These are phyloP conservation scores for Neurospora sublineolata DNA, from an alignment of 495 filamentous ascomycete species.

Conservation along the genomic window DNA sequence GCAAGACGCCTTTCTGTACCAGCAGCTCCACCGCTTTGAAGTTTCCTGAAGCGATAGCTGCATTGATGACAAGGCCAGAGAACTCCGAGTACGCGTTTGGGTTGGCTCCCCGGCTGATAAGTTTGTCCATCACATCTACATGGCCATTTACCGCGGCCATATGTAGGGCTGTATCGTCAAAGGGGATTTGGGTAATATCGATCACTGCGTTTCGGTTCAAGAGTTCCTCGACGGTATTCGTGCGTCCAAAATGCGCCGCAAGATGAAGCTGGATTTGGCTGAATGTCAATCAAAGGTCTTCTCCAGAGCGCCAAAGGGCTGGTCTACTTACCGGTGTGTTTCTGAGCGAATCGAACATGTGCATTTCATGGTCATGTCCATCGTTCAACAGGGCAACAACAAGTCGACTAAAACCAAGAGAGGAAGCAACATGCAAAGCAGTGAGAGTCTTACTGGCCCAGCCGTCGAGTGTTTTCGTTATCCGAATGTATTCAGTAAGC, in stretches of 20 bases:
- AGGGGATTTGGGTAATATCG: slow-evolving; percentile 18
- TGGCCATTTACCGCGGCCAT: slow-evolving; percentile 26
- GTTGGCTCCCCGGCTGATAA: slow-evolving; percentile 19
- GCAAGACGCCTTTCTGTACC: slow-evolving; percentile 18
- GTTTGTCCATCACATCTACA: slow-evolving; percentile 23
- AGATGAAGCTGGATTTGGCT: slow-evolving; percentile 16
- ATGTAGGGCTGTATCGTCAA: slow-evolving; percentile 21
- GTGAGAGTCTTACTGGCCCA: not conserved
- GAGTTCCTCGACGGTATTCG: slow-evolving; percentile 24
- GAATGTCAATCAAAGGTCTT: not conserved
- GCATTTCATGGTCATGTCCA: slow-evolving; percentile 19
- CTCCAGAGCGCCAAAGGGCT: not conserved
- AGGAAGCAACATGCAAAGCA: not conserved
- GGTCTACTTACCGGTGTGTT: not conserved
- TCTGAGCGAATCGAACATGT: slow-evolving; percentile 1
- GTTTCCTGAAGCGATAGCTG: slow-evolving; percentile 24
- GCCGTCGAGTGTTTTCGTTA: slow-evolving; percentile 8
- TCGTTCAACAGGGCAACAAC: slow-evolving; percentile 14
- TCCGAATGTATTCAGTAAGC: slow-evolving; percentile 22
- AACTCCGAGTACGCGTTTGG: slow-evolving; percentile 19
- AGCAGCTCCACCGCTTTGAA: slow-evolving; percentile 21
- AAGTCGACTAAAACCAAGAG: not conserved
- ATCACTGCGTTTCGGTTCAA: slow-evolving; percentile 21
- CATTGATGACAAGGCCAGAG: slow-evolving; percentile 23
- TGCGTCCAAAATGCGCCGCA: slow-evolving; percentile 22